phyloP scores from a whole-genome alignment of 371 early-diverging fungal genomes.

The Mucor plumbeus region DNA sequence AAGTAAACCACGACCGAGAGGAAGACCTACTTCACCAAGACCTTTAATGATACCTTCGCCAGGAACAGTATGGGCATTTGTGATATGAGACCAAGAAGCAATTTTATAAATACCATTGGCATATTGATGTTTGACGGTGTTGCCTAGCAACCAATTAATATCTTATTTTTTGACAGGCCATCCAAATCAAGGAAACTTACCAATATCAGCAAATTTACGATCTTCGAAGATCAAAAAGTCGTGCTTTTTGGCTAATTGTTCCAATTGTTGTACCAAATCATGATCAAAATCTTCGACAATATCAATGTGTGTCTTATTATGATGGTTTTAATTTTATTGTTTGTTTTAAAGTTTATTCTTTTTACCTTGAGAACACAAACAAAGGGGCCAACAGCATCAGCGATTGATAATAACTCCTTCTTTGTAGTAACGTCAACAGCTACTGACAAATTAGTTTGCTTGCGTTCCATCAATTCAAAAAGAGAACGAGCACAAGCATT shows the following conservation, averaged over 20 bases:
- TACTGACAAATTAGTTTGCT: constrained; percentile 89
- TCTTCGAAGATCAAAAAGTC: constrained; percentile 97
- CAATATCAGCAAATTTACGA: constrained; percentile 96
- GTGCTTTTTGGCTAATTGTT: constrained; percentile 79
- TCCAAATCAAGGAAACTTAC: constrained; percentile 30
- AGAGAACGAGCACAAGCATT: constrained; percentile 77
- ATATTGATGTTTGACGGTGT: constrained; percentile 96
- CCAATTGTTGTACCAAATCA: constrained; percentile 77
- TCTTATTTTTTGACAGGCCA: neutral
- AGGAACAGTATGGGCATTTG: constrained; percentile 92
- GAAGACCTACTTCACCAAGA: constrained; percentile 83
- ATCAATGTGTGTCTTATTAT: constrained; percentile 92
- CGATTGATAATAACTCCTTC: constrained; percentile 83
- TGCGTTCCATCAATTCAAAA: constrained; percentile 86
- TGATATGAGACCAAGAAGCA: constrained; percentile 94
- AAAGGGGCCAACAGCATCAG: constrained; percentile 89
- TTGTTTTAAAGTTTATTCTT: neutral
- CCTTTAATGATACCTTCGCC: constrained; percentile 96
- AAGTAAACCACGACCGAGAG: constrained; percentile 82
- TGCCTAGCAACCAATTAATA: constrained; percentile 58
- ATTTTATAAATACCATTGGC: constrained; percentile 90
- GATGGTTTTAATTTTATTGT: constrained; percentile 5
- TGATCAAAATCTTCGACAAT: constrained; percentile 91
- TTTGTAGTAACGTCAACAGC: constrained; percentile 91
- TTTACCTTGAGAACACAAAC: constrained; percentile 91